Evolutionary conservation across 768 basidiomycete genomes (phyloP).

Genomic region (Amanita subjunquillea): DNA sequence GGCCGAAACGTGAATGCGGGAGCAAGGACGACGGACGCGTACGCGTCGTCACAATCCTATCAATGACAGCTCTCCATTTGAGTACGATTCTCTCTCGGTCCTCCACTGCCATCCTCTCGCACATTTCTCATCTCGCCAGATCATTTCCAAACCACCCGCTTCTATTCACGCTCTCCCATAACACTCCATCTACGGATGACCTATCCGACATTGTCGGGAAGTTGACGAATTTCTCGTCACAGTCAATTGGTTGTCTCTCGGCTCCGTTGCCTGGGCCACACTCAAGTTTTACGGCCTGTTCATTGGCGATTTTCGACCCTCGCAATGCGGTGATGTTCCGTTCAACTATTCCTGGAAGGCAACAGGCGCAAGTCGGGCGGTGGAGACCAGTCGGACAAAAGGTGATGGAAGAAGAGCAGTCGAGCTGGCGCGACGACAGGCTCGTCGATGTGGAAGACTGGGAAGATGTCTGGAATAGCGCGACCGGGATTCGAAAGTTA

Average conservation of each 20-base stretch:
- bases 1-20: too few relatives aligned
- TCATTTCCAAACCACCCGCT: slow-evolving; percentile 26
- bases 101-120: slow-evolving; percentile 21
- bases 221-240: slow-evolving; percentile 27
- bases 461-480: slow-evolving; percentile 40
- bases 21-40: too few relatives aligned
- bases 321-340: slow-evolving; percentile 37
- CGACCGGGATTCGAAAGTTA: slow-evolving; percentile 13
- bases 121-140: slow-evolving; percentile 21
- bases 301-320: slow-evolving; percentile 44
- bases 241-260: slow-evolving; percentile 54
- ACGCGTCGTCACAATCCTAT: too few relatives aligned
- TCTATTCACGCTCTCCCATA: slow-evolving; percentile 42
- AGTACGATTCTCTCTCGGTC: slow-evolving; percentile 31
- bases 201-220: slow-evolving; percentile 28
- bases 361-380: slow-evolving; percentile 56
- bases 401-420: slow-evolving; percentile 6
- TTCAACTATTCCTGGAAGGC: slow-evolving; percentile 52
- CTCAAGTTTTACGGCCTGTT: slow-evolving; percentile 33
- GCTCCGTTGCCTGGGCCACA: slow-evolving; percentile 28
- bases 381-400: slow-evolving; percentile 52
- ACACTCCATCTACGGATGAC: slow-evolving; percentile 21
- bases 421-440: not conserved
- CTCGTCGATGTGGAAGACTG: slow-evolving; percentile 21
- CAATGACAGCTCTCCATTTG: slow-evolving; percentile 18